Evolutionary conservation across 73 alveolate species (phyloP), one percentile per base, ranked within the genome.

Genomic region (Blepharisma stoltei): DNA sequence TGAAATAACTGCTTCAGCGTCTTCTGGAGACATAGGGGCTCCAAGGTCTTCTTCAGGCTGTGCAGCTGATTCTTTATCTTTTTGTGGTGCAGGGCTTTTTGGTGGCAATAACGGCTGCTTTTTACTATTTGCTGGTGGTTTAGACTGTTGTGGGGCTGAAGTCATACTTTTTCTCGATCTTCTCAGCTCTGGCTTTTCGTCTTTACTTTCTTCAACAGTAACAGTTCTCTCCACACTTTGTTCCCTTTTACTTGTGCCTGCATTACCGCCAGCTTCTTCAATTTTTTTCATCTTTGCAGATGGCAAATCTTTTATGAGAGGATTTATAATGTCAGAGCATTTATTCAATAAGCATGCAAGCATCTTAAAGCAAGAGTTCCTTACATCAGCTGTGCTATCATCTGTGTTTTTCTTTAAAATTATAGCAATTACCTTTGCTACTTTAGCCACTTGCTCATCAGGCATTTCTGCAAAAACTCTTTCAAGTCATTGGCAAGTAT

Each of bases 1-100:
- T 14, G 80, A 18, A n/a, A 69, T 43, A 0, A 44, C 27, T 9
- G 11, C 45, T 69, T 69, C 67, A 44, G 65, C 67, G n/a, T 69
- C 79, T 2, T 69, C 79, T 11, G 79, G 54, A 4, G 79, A 69
- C 11, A 69, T 69, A 5, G 89, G 92, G 3, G 87, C 45, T 18
- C 27, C 45, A 14, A 53, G 14, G 27, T 44, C 55, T 37, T 38
- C 65, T 69, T 76, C 21, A 21, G 47, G 81, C 70, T 48, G 81
- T 47, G 9, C 70, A 54, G 23, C 52, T 52, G 7, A 4, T 49
- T 66, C 43, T 52, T 52, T 52, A 0, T 52, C 18, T 60, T 60
- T n/a, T n/a, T 60, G n/a, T 60, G 14, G 14, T 1, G 45, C 45
- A 14, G 11, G 37, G 37, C 73, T 14, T 60, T 60, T 60, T 60